Evolutionary conservation across 2,329 filamentous ascomycete species (phyloP), one percentile per base, ranked within the genome.

Genomic region (Coniochaeta sp.): DNA sequence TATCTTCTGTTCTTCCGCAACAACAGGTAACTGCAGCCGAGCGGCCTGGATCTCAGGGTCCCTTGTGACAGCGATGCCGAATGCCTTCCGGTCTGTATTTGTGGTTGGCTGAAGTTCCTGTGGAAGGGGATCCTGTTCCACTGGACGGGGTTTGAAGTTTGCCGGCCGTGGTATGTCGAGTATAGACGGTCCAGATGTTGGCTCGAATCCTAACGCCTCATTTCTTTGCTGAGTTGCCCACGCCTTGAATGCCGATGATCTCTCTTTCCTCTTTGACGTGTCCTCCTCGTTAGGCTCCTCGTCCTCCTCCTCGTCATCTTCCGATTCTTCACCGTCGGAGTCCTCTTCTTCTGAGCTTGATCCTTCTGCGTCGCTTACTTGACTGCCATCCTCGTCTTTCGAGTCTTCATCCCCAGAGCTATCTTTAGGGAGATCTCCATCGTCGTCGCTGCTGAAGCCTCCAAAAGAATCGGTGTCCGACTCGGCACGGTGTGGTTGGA

Each of bases 1-100:
- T 33, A 99, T 93, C 68, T 89, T 92, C 71, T 99, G 95, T 73
- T 99, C 95, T 72, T 98, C 93, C 1, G 90, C 90, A 1, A 98
- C 91, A 1, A 99, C 90, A 0, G 95, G 95, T 17, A 99, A 81
- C 60, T 89, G 85, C 55, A 96, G 73, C 14, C 95, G 86, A 12
- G 88, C 85, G 56, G 88, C 83, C 71, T 97, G 91, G 24, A 98
- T 89, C 19, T 89, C 87, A 6, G 86, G 76, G 0, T 83, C 77
- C 61, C 95, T 85, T 43, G 83, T 77, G 2, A 97, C 87, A 1
- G 83, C 73, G 1, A 97, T 88, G 62, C 87, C 89, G 70, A 86
- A 93, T 0, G 89, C 89, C 69, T 93, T 93, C 62, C 92, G 81
- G 40, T 80, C 79, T 2, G 77, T 76, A 66, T 84, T 84, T 19